Evolutionary conservation across 371 early-diverging fungal species (phyloP).

Genomic region (Mycotypha africana): DNA sequence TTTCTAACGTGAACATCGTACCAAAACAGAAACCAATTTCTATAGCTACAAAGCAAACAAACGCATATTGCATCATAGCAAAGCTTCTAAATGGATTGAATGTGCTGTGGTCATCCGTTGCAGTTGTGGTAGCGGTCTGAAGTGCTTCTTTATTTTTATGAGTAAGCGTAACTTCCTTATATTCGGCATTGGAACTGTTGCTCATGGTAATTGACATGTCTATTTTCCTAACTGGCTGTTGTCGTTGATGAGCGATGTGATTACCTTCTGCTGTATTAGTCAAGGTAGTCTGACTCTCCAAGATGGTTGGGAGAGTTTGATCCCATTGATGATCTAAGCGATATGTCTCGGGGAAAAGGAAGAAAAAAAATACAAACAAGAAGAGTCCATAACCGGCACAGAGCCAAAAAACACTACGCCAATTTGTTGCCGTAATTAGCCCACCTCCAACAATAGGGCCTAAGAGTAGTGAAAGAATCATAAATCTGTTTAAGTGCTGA

Average conservation of each 20-base stretch:
- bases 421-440: constrained; percentile 40
- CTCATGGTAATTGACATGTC: too few relatives aligned
- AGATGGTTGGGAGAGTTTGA: neutral
- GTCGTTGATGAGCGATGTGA: too few relatives aligned
- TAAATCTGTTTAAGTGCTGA: neutral
- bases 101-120: too few relatives aligned
- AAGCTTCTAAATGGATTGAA: constrained; percentile 26
- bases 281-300: constrained; percentile 1
- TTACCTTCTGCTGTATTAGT: too few relatives aligned
- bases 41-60: constrained; percentile 10
- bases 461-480: constrained; percentile 1
- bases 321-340: constrained; percentile 34
- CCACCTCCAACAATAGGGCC: constrained; percentile 38
- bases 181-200: too few relatives aligned
- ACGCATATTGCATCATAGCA: constrained; percentile 1
- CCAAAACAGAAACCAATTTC: constrained; percentile 16
- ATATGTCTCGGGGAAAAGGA: constrained; percentile 71
- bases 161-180: neutral
- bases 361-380: constrained; percentile 46
- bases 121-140: too few relatives aligned
- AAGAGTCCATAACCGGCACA: constrained; percentile 55
- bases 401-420: constrained; percentile 65
- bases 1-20: constrained; percentile 41
- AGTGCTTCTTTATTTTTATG: too few relatives aligned
- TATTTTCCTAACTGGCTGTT: too few relatives aligned